Percentiles rank a stretch among this genome's conserved stretches.
These are phyloP conservation scores for Fusarium concolor DNA, from an alignment of 2,329 filamentous ascomycete species.

Conservation along the genomic window DNA sequence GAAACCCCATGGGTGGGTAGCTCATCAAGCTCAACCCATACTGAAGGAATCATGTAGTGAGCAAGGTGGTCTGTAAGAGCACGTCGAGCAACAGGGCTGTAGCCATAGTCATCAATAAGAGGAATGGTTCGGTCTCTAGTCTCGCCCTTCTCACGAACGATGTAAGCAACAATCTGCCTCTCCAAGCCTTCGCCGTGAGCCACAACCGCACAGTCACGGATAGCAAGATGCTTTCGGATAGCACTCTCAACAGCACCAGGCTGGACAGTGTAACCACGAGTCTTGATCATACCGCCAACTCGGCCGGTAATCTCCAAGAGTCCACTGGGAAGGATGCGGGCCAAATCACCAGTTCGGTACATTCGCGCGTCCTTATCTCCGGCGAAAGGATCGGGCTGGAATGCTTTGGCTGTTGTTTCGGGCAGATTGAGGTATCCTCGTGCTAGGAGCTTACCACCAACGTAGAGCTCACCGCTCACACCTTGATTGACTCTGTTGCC, in stretches of 20 bases:
- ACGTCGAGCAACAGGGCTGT: slow-evolving; percentile 76
- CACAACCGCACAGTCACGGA: slow-evolving; percentile 77
- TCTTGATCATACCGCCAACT: slow-evolving; percentile 83
- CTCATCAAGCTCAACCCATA: slow-evolving; percentile 79
- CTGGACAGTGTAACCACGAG: slow-evolving; percentile 81
- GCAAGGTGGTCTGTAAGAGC: slow-evolving; percentile 75
- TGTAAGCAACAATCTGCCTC: slow-evolving; percentile 79
- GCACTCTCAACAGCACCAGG: slow-evolving; percentile 81
- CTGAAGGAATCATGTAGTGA: slow-evolving; percentile 84
- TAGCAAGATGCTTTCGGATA: slow-evolving; percentile 75
- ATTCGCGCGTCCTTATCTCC: slow-evolving; percentile 70
- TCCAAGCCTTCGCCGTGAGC: slow-evolving; percentile 82
- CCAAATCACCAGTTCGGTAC: slow-evolving; percentile 80
- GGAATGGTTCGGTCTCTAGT: slow-evolving; percentile 68
- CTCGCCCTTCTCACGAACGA: slow-evolving; percentile 74
- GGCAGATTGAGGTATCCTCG: slow-evolving; percentile 84
- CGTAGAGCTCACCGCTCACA: slow-evolving; percentile 76
- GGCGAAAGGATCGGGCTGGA: slow-evolving; percentile 74
- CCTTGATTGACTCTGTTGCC: slow-evolving; percentile 73
- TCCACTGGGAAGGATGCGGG: slow-evolving; percentile 73
- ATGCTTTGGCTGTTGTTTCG: slow-evolving; percentile 79
- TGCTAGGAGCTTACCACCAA: slow-evolving; percentile 79
- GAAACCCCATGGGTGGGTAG: slow-evolving; percentile 83
- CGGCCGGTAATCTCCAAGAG: slow-evolving; percentile 80
- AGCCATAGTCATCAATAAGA: slow-evolving; percentile 76